A percentile compares a stretch with the other conserved stretches of the same genome.
These are phyloP conservation scores for Penicillium egyptiacum DNA, from an alignment of 495 filamentous ascomycete species.

Conservation along the genomic window DNA sequence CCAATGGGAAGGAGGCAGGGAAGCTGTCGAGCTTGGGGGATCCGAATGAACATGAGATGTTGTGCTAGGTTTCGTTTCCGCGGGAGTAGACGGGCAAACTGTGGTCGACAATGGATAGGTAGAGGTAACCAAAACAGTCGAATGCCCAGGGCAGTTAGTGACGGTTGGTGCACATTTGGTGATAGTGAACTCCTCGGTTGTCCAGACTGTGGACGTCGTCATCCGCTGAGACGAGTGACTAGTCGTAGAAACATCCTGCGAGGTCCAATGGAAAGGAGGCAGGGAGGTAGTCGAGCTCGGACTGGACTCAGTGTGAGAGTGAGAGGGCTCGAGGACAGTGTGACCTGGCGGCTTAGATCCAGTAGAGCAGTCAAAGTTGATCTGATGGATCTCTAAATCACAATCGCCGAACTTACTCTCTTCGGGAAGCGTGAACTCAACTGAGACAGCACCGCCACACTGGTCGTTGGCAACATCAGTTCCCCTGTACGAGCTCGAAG, in stretches of 20 bases:
- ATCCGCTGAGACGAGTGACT: slow-evolving; percentile 8
- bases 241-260: background rate
- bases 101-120: slow-evolving; percentile 59
- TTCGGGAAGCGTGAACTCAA: slow-evolving; percentile 69
- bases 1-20: background rate
- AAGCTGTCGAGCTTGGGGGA: background rate
- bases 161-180: slow-evolving; percentile 55
- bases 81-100: slow-evolving; percentile 35
- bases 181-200: slow-evolving; percentile 55
- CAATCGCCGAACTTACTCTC: slow-evolving; percentile 56
- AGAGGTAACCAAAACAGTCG: slow-evolving; percentile 50
- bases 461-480: slow-evolving; percentile 74
- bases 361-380: slow-evolving; percentile 76
- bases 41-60: background rate
- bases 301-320: slow-evolving; percentile 16
- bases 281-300: slow-evolving; percentile 13
- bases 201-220: slow-evolving; percentile 58
- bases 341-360: slow-evolving; percentile 28
- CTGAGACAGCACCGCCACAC: slow-evolving; percentile 83
- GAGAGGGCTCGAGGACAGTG: background rate
- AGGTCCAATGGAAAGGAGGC: background rate
- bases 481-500: slow-evolving; percentile 60
- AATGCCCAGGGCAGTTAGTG: slow-evolving; percentile 56
- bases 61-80: background rate
- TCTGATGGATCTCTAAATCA: slow-evolving; percentile 68